Conservation (phyloP, 2,329 filamentous ascomycete genomes). For the Zymoseptoria pseudotritici region DNA sequence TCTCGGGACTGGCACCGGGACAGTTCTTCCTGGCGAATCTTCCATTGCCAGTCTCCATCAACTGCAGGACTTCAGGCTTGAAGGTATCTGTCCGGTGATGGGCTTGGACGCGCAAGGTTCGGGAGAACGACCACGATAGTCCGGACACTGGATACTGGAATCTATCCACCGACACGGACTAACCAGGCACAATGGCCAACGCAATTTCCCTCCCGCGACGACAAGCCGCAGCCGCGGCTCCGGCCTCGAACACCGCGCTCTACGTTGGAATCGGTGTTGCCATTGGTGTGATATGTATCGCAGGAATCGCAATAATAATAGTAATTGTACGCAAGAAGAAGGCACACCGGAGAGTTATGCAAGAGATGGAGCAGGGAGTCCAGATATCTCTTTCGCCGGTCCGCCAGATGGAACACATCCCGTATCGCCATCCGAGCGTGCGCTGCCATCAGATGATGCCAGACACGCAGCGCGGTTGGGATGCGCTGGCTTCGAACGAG, state of each 20-base stretch:
- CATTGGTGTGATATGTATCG: conserved; percentile 21
- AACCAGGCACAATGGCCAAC: neutral
- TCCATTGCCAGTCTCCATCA: neutral
- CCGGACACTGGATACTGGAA: conserved; percentile 1
- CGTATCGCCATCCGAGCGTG: conserved; percentile 13
- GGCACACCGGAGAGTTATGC: conserved; percentile 20
- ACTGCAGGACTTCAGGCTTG: neutral
- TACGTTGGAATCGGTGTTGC: conserved; percentile 25
- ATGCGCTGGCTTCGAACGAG: conserved; percentile 35
- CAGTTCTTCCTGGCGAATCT: neutral
- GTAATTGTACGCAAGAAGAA: conserved; percentile 14
- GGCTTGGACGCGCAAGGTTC: conserved; percentile 1
- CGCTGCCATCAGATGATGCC: conserved; percentile 14
- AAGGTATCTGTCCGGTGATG: conserved; percentile 1
- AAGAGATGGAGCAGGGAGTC: conserved; percentile 20
- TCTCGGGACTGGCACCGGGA: neutral
- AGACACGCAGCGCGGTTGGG: conserved; percentile 34
- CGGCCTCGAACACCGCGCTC: conserved; percentile 7
- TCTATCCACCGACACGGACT: neutral
- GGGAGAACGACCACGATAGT: conserved; percentile 3
- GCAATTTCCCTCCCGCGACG: conserved; percentile 6
- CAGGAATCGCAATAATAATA: conserved; percentile 19
- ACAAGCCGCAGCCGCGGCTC: conserved; percentile 5
- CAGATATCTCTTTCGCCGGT: conserved; percentile 5
- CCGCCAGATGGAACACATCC: conserved; percentile 15